Base-by-base conservation (phyloP, 805 yeast genomes). In the Kodamaea jinghongensis region DNA sequence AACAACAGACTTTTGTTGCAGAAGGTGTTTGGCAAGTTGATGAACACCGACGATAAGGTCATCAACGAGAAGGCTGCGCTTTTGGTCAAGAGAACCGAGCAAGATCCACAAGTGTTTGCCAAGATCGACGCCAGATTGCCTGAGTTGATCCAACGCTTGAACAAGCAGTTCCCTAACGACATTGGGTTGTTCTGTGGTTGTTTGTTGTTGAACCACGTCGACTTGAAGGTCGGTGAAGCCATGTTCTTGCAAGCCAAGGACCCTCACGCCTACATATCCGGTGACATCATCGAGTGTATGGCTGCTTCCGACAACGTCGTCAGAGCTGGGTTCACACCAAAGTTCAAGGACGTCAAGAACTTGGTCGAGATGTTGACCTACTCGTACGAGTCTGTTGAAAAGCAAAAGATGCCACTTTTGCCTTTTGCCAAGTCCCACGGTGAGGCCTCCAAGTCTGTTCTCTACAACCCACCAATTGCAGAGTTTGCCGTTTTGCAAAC, bases 251-350 rank as follows among this genome's bases (percentile, higher is more conserved):
- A 87, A 58, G 98, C 99, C 31, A 87, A 88, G 67, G 97, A 90
- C 64, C 98, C 98, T 17, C 99, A 93, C 65, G 99, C 99, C 25
- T 93, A 93, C 66, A 91, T 93, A 46, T 76, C 83, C 40, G 99
- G 99, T 50, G 98, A 93, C 63, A 93, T 93, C 51, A 90, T 93
- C 57, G 99, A 93, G 71, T 93, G 99, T 72, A 93, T 93, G 99
- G 99, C 99, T 31, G 97, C 99, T 6, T 83, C 95, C 29, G 99
- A 93, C 63, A 93, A 93, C 56, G 99, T 93, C 42, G 97, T 93
- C 36, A 80, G 99, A 63, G 96, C 97, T 3, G 99, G 99, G 10
- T 93, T 93, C 73, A 93, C 99, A n/a, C 99, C 99, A 46, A 93
- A 93, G 65, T 93, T 91, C 72, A 93, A 91, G 68, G 99, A 93